Conservation (phyloP, 495 filamentous ascomycete genomes). For the Penicillium tannophilum region DNA sequence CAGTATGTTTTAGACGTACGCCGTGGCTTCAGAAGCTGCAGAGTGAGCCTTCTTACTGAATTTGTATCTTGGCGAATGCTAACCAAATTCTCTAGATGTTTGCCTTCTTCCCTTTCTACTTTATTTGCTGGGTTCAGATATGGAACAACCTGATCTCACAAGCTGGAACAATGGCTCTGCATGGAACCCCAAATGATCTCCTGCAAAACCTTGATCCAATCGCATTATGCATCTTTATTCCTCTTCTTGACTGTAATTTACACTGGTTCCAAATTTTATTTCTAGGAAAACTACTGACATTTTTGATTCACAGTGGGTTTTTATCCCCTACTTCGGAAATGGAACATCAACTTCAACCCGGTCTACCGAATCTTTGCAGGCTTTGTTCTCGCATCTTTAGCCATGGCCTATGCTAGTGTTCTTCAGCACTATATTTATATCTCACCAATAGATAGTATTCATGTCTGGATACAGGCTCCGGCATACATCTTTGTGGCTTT, state of each 20-base stretch:
- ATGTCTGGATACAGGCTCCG: slow-evolving; percentile 56
- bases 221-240: neutral
- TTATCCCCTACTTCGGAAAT: neutral
- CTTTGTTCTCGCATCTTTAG: slow-evolving; percentile 38
- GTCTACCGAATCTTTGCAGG: slow-evolving; percentile 55
- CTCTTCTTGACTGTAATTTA: too few relatives aligned
- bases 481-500: slow-evolving; percentile 59
- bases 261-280: neutral
- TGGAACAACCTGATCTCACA: slow-evolving; percentile 39
- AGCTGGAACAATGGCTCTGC: slow-evolving; percentile 43
- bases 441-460: slow-evolving; percentile 28
- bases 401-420: slow-evolving; percentile 57
- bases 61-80: too few relatives aligned
- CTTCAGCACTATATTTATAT: slow-evolving; percentile 1
- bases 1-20: too few relatives aligned
- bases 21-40: too few relatives aligned
- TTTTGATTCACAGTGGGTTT: neutral
- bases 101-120: too few relatives aligned
- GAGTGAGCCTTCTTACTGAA: too few relatives aligned
- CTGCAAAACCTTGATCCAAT: slow-evolving; percentile 54
- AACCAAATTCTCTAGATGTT: too few relatives aligned
- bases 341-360: slow-evolving; percentile 32
- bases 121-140: slow-evolving; percentile 9
- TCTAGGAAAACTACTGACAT: too few relatives aligned
- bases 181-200: slow-evolving; percentile 62